Evolutionary conservation across 2,329 filamentous ascomycete species (phyloP).

Genomic region (Botrytis tulipae): DNA sequence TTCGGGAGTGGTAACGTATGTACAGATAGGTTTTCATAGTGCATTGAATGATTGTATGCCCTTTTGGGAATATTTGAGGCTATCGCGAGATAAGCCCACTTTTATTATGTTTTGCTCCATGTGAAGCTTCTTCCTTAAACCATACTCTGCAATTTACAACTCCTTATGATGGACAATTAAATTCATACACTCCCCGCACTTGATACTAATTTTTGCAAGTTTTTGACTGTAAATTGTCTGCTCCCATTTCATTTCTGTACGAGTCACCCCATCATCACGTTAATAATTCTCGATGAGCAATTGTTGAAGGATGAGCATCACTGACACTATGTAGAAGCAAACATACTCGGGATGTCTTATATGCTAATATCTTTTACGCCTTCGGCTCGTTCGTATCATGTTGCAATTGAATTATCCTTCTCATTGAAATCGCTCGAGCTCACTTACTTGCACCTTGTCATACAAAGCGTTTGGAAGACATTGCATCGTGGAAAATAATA

Average conservation of each 20-base stretch:
- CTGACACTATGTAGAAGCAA: neutral
- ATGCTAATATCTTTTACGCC: neutral
- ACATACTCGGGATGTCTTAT: neutral
- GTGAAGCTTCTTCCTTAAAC: neutral
- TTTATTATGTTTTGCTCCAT: neutral
- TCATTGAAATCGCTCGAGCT: neutral
- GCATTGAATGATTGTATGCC: neutral
- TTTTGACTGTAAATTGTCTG: accelerated
- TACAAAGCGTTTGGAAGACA: neutral
- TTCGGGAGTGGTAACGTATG: neutral
- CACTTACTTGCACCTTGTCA: neutral
- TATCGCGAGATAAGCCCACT: neutral
- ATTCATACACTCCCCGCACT: neutral
- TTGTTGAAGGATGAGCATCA: neutral
- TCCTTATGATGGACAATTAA: neutral
- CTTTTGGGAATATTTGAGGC: neutral
- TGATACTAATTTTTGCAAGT: neutral
- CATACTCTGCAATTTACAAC: neutral
- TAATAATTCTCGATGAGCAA: neutral
- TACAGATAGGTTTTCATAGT: neutral
- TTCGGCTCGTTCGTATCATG: neutral
- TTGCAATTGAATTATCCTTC: neutral
- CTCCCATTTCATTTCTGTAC: neutral
- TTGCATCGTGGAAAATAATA: neutral
- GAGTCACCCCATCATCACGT: neutral